phyloP scores from a whole-genome alignment of 2,329 filamentous ascomycete species.

The Pseudogymnoascus sp. region DNA sequence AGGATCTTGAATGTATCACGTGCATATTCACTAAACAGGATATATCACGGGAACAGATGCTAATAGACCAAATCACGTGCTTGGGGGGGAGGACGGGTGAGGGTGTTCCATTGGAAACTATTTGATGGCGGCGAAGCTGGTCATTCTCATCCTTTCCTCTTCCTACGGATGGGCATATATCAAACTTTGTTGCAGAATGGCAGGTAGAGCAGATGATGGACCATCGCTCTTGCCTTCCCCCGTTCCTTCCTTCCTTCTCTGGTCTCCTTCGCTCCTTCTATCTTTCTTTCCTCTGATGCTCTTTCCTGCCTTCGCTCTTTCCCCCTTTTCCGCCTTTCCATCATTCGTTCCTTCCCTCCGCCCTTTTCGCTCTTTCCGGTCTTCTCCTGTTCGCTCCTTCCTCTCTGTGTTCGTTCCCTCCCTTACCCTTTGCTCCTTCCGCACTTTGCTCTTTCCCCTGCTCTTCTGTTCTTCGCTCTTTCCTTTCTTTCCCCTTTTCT shows the following conservation, averaged over 20 bases:
- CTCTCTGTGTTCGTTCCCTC: neutral
- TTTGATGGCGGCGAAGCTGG: neutral
- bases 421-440: neutral
- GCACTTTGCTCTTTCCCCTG: neutral
- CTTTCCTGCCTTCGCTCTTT: neutral
- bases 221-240: too few relatives aligned
- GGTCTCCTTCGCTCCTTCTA: neutral
- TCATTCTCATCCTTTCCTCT: neutral
- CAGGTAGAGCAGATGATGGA: neutral
- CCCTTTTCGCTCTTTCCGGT: neutral
- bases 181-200: neutral
- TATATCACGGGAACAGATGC: neutral
- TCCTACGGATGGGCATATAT: neutral
- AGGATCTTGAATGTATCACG: too few relatives aligned
- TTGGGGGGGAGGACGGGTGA: neutral
- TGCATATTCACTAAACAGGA: too few relatives aligned
- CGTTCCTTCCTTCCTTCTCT: neutral
- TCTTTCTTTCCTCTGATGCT: neutral
- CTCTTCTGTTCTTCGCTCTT: neutral
- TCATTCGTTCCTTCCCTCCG: neutral
- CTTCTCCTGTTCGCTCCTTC: neutral
- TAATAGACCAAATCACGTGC: neutral
- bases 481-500: neutral
- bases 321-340: neutral
- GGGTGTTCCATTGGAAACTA: neutral